phyloP scores from a whole-genome alignment of 495 filamentous ascomycete genomes.

The Lichina pygmaea region DNA sequence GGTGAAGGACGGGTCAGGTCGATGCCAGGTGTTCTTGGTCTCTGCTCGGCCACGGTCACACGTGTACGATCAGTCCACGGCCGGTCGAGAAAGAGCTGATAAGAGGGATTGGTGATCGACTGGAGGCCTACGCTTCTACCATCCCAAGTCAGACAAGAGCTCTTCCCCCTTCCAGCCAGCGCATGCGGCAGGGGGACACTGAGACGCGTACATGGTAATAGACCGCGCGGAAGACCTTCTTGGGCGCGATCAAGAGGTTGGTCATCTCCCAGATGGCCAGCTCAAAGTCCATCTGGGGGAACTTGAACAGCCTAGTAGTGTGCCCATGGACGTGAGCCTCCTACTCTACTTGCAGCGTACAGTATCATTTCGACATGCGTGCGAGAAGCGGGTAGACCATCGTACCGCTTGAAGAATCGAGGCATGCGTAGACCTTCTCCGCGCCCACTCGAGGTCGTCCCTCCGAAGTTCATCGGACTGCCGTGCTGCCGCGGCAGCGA shows the following conservation, averaged over 20 bases:
- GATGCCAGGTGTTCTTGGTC: constrained; percentile 56
- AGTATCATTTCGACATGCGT: not conserved
- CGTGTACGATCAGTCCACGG: not conserved
- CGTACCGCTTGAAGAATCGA: constrained; percentile 17
- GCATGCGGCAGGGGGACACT: not conserved
- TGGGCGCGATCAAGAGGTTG: constrained; percentile 40
- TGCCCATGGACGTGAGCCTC: not conserved
- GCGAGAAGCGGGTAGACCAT: constrained; percentile 9
- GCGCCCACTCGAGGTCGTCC: constrained; percentile 17
- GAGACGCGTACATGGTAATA: constrained; percentile 37
- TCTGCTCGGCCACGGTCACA: constrained; percentile 16
- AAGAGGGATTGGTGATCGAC: not conserved
- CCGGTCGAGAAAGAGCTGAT: not conserved
- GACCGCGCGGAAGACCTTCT: constrained; percentile 52
- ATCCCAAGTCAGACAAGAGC: not conserved
- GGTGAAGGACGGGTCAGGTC: constrained; percentile 50
- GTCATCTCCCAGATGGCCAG: constrained; percentile 68
- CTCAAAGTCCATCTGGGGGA: constrained; percentile 44
- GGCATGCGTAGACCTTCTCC: constrained; percentile 23
- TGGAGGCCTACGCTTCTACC: constrained; percentile 29
- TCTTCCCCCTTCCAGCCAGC: too few species aligned
- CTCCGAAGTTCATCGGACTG: too few species aligned
- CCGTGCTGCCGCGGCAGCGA: too few species aligned
- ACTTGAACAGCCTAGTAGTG: constrained; percentile 27
- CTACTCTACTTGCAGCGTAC: not conserved